A percentile compares a stretch with the other conserved stretches of the same genome.
These are phyloP conservation scores for Leonotis leonurus DNA, from an alignment of 257 asterid genomes.

Conservation along the genomic window DNA sequence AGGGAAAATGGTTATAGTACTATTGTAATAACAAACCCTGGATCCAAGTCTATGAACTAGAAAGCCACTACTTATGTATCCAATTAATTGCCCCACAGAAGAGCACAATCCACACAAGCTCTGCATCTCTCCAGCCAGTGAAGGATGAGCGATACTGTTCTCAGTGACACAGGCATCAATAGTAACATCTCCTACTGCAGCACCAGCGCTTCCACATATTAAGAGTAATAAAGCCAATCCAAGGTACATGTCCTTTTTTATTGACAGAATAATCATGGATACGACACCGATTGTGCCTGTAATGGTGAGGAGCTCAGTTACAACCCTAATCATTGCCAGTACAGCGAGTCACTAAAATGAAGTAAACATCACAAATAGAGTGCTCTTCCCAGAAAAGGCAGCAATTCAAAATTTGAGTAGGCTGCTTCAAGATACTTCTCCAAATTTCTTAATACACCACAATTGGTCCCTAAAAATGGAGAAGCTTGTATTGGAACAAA, in stretches of 20 bases:
- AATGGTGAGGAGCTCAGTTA: conserved; percentile 16
- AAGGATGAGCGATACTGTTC: conserved; percentile 72
- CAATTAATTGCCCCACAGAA: conserved; percentile 70
- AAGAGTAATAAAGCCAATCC: conserved; percentile 60
- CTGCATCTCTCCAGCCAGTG: conserved; percentile 93
- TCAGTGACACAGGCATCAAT: conserved; percentile 93
- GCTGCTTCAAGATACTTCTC: background rate
- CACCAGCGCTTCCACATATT: conserved; percentile 77
- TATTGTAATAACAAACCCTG: conserved; percentile 33
- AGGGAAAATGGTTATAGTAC: background rate
- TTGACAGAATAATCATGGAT: conserved; percentile 42
- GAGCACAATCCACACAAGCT: conserved; percentile 81
- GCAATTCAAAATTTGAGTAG: background rate
- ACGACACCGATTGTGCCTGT: conserved; percentile 43
- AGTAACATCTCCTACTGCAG: conserved; percentile 87
- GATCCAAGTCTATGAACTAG: conserved; percentile 72
- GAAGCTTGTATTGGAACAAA: background rate
- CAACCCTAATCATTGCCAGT: background rate
- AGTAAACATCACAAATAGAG: background rate
- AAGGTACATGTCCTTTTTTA: conserved; percentile 43
- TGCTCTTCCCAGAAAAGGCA: background rate
- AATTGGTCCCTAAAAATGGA: background rate
- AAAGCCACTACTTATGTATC: conserved; percentile 63
- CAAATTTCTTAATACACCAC: background rate
- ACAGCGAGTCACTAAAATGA: background rate